Conservation (phyloP, 2,329 filamentous ascomycete species). For the Penicillium sp. region DNA sequence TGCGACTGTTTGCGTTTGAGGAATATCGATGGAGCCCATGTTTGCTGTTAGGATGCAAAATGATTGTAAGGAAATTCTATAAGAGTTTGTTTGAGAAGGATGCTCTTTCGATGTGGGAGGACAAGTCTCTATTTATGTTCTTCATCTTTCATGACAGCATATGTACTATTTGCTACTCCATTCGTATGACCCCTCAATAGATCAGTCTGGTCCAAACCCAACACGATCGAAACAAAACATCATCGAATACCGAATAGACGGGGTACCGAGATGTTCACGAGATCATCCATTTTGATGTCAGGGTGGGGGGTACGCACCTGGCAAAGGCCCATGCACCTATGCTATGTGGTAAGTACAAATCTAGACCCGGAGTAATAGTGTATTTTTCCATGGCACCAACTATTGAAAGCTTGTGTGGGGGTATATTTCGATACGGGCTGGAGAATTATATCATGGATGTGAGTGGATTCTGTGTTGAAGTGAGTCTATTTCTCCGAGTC, state of each 20-base stretch:
- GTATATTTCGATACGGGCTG: neutral
- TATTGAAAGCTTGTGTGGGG: neutral
- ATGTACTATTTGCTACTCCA: neutral
- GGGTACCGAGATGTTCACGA: neutral
- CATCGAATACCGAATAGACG: neutral
- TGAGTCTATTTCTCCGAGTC: neutral
- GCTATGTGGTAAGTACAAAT: neutral
- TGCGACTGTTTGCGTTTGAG: conserved; percentile 40
- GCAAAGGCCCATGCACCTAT: neutral
- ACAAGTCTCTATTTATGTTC: neutral
- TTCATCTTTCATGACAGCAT: neutral
- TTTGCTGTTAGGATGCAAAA: neutral
- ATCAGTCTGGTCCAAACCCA: neutral
- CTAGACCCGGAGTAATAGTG: conserved; percentile 7
- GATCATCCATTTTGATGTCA: neutral
- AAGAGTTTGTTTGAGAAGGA: neutral
- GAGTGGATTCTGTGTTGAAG: neutral
- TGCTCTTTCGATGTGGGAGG: neutral
- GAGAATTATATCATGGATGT: neutral
- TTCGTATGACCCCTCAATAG: neutral
- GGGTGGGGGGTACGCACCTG: neutral
- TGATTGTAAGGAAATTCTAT: neutral
- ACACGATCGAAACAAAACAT: neutral
- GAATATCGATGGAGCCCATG: conserved; percentile 17
- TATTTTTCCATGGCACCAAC: neutral